These are phyloP conservation scores for Talaromyces sp. DNA, from an alignment of 2,329 filamentous ascomycete species.

Conservation along the genomic window DNA sequence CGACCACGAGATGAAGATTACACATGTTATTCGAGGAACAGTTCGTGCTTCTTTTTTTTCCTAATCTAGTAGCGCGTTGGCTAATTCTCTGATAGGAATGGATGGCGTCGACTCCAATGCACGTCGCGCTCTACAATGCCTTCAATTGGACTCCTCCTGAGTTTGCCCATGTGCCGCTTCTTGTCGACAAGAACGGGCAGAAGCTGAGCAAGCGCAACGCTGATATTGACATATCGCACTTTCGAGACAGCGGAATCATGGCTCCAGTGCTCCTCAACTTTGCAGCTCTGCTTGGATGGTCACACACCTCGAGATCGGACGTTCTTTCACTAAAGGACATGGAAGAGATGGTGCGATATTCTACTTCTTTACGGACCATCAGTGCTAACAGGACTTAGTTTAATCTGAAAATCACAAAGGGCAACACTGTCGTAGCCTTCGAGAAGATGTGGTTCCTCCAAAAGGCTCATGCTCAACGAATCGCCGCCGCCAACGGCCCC, in stretches of 20 bases:
- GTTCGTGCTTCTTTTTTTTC: slow-evolving; percentile 41
- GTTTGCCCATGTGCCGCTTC: slow-evolving; percentile 77
- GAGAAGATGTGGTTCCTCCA: slow-evolving; percentile 80
- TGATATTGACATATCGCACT: slow-evolving; percentile 57
- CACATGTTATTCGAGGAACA: slow-evolving; percentile 86
- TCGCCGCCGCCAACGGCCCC: slow-evolving; percentile 42
- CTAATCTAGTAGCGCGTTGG: neutral
- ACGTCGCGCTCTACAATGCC: slow-evolving; percentile 68
- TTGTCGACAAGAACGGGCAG: slow-evolving; percentile 63
- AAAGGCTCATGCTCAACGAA: slow-evolving; percentile 58
- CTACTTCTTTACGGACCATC: neutral
- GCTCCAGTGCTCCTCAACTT: slow-evolving; percentile 71
- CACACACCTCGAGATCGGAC: slow-evolving; percentile 63
- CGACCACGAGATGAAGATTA: slow-evolving; percentile 92
- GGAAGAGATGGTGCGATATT: slow-evolving; percentile 56
- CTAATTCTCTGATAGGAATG: slow-evolving; percentile 61
- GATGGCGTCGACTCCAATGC: slow-evolving; percentile 87
- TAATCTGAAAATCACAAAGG: slow-evolving; percentile 81
- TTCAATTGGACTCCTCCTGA: slow-evolving; percentile 68
- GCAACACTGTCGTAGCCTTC: slow-evolving; percentile 77
- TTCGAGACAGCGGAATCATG: slow-evolving; percentile 55
- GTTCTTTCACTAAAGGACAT: slow-evolving; percentile 68
- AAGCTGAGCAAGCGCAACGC: slow-evolving; percentile 86
- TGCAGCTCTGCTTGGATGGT: slow-evolving; percentile 80
- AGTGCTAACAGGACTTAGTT: slow-evolving; percentile 52